A percentile compares a stretch with the other conserved stretches of the same genome.
Evolutionary conservation across 2,329 filamentous ascomycete genomes (phyloP).

Genomic region (Penicillium sp.): DNA sequence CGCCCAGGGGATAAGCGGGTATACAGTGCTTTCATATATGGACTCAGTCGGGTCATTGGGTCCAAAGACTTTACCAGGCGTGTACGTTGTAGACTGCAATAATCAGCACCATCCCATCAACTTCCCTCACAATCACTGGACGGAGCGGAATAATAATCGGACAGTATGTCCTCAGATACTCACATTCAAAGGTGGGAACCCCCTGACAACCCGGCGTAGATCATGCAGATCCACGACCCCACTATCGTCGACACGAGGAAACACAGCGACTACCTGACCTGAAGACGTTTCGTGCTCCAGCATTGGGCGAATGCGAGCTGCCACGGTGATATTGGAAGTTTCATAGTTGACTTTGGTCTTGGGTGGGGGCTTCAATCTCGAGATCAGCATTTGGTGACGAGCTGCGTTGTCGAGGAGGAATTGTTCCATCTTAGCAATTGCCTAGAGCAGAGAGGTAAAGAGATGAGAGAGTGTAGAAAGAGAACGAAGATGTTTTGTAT

Average conservation of each 20-base stretch:
- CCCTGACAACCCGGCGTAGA: conserved; percentile 11
- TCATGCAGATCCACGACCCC: conserved; percentile 17
- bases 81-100: neutral
- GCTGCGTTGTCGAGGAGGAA: conserved; percentile 12
- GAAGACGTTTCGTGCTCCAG: conserved; percentile 11
- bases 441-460: no score
- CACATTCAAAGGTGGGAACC: conserved; percentile 15
- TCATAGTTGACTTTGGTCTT: neutral
- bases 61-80: neutral
- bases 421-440: conserved; percentile 4
- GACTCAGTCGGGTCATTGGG: neutral
- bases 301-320: conserved; percentile 16
- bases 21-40: conserved; percentile 47
- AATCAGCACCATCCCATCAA: neutral
- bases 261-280: conserved; percentile 14
- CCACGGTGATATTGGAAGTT: conserved; percentile 8
- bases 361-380: conserved; percentile 6
- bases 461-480: no score
- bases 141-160: no score
- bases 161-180: neutral
- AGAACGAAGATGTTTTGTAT: no score
- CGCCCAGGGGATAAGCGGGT: conserved; percentile 48
- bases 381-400: conserved; percentile 12
- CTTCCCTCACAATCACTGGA: no score
- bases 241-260: conserved; percentile 4